These are phyloP conservation scores for Angomonas ambiguus DNA, from an alignment of 208 protist species.

Conservation along the genomic window DNA sequence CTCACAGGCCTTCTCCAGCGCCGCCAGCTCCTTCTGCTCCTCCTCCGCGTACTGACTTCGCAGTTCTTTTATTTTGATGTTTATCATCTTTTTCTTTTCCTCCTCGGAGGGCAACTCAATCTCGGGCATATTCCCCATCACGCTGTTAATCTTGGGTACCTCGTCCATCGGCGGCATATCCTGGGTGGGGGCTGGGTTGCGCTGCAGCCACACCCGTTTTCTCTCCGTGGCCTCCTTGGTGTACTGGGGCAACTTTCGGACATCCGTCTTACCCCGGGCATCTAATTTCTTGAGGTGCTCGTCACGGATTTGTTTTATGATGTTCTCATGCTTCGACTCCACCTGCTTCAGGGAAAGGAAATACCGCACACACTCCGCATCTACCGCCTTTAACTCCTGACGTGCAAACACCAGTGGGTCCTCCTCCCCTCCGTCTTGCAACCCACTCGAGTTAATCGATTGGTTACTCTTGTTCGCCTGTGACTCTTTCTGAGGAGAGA, in stretches of 20 bases:
- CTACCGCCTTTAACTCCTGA: constrained; percentile 27
- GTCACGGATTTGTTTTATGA: constrained; percentile 30
- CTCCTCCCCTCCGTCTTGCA: not conserved
- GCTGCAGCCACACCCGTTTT: constrained; percentile 39
- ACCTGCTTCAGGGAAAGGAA: constrained; percentile 36
- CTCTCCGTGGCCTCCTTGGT: constrained; percentile 22
- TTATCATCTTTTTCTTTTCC: constrained; percentile 32
- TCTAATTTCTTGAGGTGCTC: constrained; percentile 32
- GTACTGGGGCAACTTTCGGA: constrained; percentile 29
- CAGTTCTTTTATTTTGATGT: constrained; percentile 16
- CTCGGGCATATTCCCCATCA: constrained; percentile 23
- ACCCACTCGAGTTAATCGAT: not conserved
- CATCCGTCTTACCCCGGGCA: constrained; percentile 23
- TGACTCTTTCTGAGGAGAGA: too few relatives aligned
- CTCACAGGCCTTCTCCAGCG: constrained; percentile 15
- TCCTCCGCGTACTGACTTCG: constrained; percentile 14
- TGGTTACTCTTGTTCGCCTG: too few relatives aligned
- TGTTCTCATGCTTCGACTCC: constrained; percentile 44
- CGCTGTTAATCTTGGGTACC: constrained; percentile 23
- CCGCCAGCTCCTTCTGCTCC: constrained; percentile 18
- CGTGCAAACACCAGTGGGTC: not conserved
- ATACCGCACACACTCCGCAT: constrained; percentile 30
- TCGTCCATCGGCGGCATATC: constrained; percentile 30
- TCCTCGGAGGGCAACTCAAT: constrained; percentile 25
- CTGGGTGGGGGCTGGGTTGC: constrained; percentile 26